Evolutionary conservation across 108 stramenopile genomes (phyloP), one percentile per base, ranked within the genome.

Genomic region (Licmophora abbreviata): DNA sequence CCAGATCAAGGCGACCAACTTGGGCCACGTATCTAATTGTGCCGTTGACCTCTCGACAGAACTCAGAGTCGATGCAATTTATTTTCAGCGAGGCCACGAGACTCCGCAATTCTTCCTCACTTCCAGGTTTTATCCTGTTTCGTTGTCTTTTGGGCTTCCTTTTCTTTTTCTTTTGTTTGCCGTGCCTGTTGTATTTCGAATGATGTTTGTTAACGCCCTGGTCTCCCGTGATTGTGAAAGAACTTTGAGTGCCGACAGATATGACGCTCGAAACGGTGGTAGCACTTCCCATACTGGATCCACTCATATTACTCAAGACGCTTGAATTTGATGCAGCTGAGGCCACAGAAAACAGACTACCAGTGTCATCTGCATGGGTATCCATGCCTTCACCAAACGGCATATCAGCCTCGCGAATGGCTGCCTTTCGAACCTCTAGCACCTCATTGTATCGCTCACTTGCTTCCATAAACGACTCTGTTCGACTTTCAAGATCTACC

Each of bases 141-240:
- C 63, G 64, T 9, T 50, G 51, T 40, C 59, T 64, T 41, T 76
- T 73, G 35, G 51, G 69, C 40, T 68, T 68, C 49, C 68, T 75
- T 52, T 82, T 85, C 41, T 88, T 77, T 57, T 81, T 81, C 56
- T 87, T 84, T 26, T 69, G 63, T 8, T 65, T 37, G 1, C 81
- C 77, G 29, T 71, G 64, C 24, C 61, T 61, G 58, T 92, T 92
- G 69, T 82, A 92, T 48, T 92, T 93, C 9, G 79, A 78, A 41
- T 88, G 85, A 54, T 90, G 85, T 29, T 77, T 77, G 54, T 70
- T 78, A 15, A 23, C 50, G 43, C 73, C 74, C 21, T 83, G 56
- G 6, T 69, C 77, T 18, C 76, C 77, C 1, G 74, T 76, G 43
- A 90, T 74, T 20, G 61, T 76, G 59, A 93, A 89, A 0, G 81